These are phyloP conservation scores for Cutaneotrichosporon spelunceum DNA, from an alignment of 1,284 basidiomycete genomes.

Conservation along the genomic window DNA sequence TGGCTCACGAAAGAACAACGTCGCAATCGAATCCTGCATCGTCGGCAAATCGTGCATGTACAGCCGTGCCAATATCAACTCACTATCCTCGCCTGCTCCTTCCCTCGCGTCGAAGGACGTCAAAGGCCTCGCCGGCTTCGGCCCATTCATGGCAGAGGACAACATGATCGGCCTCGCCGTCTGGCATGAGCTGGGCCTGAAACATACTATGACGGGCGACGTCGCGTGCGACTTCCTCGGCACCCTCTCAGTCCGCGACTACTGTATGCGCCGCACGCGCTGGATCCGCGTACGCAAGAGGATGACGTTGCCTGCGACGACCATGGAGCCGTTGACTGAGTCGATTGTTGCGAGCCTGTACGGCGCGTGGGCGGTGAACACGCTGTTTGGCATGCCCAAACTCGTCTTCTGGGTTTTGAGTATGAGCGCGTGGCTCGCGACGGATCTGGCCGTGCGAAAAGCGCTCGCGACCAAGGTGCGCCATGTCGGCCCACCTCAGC, in stretches of 20 bases:
- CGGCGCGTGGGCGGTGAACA: conserved; percentile 59
- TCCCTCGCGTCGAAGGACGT: conserved; percentile 31
- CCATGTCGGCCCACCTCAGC: conserved; percentile 62
- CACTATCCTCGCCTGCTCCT: conserved; percentile 42
- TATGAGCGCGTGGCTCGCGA: conserved; percentile 59
- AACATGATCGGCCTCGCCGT: conserved; percentile 87
- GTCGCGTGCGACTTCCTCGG: conserved; percentile 84
- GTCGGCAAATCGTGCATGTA: conserved; percentile 97
- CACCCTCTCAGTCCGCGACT: conserved; percentile 73
- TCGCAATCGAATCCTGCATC: conserved; percentile 88
- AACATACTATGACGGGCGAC: conserved; percentile 83
- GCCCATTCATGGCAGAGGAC: conserved; percentile 86
- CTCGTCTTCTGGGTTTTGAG: conserved; percentile 67
- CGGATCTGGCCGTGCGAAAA: conserved; percentile 47
- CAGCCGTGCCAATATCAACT: conserved; percentile 68
- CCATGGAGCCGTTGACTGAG: conserved; percentile 87
- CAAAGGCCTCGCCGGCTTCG: conserved; percentile 68
- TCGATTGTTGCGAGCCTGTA: conserved; percentile 67
- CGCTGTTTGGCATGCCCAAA: conserved; percentile 60
- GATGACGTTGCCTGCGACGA: conserved; percentile 78
- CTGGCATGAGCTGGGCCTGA: conserved; percentile 83
- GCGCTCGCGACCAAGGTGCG: conserved; percentile 58
- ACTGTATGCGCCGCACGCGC: conserved; percentile 77
- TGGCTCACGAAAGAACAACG: conserved; percentile 49
- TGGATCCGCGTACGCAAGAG: conserved; percentile 93